A percentile compares a stretch with the other conserved stretches of the same genome.
Evolutionary conservation across 2,329 filamentous ascomycete species (phyloP).

Genomic region (Xylaria sp.): DNA sequence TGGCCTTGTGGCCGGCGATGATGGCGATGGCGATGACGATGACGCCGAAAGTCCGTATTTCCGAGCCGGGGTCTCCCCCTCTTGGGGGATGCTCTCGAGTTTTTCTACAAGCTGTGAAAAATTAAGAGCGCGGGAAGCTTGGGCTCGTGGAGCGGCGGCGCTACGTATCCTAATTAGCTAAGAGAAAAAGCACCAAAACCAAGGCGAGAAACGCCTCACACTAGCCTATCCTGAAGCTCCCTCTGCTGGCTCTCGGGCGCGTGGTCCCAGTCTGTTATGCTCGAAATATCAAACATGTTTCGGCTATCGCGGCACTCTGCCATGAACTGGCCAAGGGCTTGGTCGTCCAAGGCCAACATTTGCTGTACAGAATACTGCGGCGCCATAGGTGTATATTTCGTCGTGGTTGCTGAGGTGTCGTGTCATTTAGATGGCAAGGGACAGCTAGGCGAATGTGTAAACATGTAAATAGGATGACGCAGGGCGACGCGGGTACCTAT

Average conservation of each 20-base stretch:
- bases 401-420: not conserved
- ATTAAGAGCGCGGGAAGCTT: not conserved
- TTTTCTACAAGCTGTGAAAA: not conserved
- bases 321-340: not conserved
- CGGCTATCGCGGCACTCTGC: not conserved
- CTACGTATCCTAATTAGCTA: not conserved
- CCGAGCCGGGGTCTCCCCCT: not conserved
- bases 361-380: not conserved
- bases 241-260: not conserved
- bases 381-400: not conserved
- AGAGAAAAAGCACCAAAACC: no score
- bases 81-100: not conserved
- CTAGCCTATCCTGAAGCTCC: not conserved
- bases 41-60: not conserved
- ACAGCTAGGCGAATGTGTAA: no score
- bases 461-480: no score
- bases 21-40: no score
- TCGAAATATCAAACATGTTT: slow-evolving; percentile 1
- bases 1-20: not conserved
- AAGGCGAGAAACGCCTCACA: not conserved
- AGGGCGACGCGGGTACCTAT: not conserved
- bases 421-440: no score
- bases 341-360: slow-evolving; percentile 1
- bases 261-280: not conserved
- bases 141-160: not conserved